Percentiles rank a stretch among this genome's conserved stretches.
phyloP scores from a whole-genome alignment of 495 filamentous ascomycete genomes.

The Hypoxylon rickii region DNA sequence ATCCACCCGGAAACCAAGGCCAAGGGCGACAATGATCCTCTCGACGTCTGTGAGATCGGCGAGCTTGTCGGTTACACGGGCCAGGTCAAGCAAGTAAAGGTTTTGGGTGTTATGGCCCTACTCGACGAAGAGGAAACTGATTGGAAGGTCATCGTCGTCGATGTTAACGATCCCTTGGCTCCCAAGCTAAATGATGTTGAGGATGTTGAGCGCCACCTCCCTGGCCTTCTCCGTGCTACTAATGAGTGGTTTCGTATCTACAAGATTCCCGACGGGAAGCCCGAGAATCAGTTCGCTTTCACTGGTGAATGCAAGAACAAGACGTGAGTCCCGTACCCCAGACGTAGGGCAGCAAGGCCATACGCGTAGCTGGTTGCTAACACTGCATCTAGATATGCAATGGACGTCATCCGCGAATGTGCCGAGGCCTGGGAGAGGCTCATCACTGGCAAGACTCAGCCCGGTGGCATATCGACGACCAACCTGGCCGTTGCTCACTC shows the following conservation, averaged over 20 bases:
- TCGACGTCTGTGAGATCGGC: constrained; percentile 99
- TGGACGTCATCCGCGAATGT: constrained; percentile 93
- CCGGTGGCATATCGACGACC: constrained; percentile 77
- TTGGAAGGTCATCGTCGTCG: constrained; percentile 99
- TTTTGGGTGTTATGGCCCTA: constrained; percentile 98
- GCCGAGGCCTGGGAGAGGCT: constrained; percentile 96
- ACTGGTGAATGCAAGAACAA: constrained; percentile 99
- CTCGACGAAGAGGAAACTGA: constrained; percentile 99
- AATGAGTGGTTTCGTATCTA: constrained; percentile 99
- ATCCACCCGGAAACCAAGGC: constrained; percentile 99
- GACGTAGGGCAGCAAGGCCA: too few relatives aligned
- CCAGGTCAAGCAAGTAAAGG: constrained; percentile 99
- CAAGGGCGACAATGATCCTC: constrained; percentile 98
- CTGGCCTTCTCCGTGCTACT: constrained; percentile 92
- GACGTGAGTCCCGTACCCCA: constrained; percentile 71
- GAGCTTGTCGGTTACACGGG: constrained; percentile 94
- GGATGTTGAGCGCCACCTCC: constrained; percentile 98
- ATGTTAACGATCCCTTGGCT: constrained; percentile 95
- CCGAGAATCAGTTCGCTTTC: constrained; percentile 99
- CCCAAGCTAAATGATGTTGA: constrained; percentile 97
- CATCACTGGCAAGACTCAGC: constrained; percentile 81
- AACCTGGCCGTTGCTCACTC: constrained; percentile 78
- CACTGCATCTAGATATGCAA: constrained; percentile 70
- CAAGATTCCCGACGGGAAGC: constrained; percentile 99
- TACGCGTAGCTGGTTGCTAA: constrained; percentile 27